Percentiles rank a stretch among this genome's conserved stretches.
Evolutionary conservation across 768 basidiomycete species (phyloP).

Genomic region (Rhizopogon salebrosus): DNA sequence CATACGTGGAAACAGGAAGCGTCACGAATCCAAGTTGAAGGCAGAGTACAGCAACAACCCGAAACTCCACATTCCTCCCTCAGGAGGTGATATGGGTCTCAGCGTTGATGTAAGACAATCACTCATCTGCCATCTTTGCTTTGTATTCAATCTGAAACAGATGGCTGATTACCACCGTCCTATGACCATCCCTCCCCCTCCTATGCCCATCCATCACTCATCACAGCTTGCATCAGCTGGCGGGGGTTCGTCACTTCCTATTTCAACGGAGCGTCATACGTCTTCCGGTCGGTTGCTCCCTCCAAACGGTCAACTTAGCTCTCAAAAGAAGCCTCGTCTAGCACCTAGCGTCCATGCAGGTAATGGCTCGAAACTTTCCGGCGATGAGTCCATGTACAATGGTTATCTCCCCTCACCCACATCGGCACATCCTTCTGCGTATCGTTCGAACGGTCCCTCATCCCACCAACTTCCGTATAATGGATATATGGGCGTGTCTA

Average conservation of each 20-base stretch:
- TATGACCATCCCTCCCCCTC: conserved; percentile 29
- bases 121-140: background rate
- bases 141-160: conserved; percentile 13
- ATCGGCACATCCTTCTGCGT: conserved; percentile 20
- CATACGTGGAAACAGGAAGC: conserved; percentile 16
- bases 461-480: conserved; percentile 23
- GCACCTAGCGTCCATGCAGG: conserved; percentile 15
- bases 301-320: conserved; percentile 16
- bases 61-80: conserved; percentile 13
- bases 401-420: conserved; percentile 28
- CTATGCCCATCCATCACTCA: conserved; percentile 25
- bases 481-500: conserved; percentile 16
- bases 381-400: conserved; percentile 26
- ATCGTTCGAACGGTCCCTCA: conserved; percentile 23
- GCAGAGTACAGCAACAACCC: conserved; percentile 18
- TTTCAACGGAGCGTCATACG: conserved; percentile 29
- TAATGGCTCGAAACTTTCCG: conserved; percentile 18
- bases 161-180: conserved; percentile 27
- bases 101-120: conserved; percentile 19
- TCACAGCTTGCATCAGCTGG: conserved; percentile 17
- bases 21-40: conserved; percentile 23
- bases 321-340: conserved; percentile 28
- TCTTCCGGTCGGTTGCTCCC: conserved; percentile 26
- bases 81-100: conserved; percentile 15
- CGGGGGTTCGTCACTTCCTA: conserved; percentile 23